Evolutionary conservation across 2,329 filamentous ascomycete genomes (phyloP), one percentile per base, ranked within the genome.

Genomic region (Pseudogymnoascus pannorum): DNA sequence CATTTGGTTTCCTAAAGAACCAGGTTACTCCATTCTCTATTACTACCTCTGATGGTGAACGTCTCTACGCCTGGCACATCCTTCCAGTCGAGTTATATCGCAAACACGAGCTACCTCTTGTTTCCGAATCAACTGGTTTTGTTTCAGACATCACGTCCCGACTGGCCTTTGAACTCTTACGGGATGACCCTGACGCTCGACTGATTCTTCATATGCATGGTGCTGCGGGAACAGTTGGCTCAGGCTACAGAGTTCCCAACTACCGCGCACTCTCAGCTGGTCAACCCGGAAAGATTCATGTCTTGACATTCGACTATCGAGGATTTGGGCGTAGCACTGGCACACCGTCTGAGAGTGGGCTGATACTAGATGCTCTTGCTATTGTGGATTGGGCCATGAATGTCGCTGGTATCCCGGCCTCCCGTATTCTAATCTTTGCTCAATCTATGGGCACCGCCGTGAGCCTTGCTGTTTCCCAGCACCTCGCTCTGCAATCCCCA

Each of bases 231-330:
- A 42, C 38, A n/a, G 38, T 42, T 22, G 38, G 38, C 14, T 42
- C 38, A 4, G 38, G 38, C 38, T 9, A 42, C 78, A 81, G 65
- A 68, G 72, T 38, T 81, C 75, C 78, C 4, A 84, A 78, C 67
- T 86, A 87, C 68, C 78, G 82, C 2, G 80, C 78, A 9, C 72
- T 85, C 40, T 80, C 75, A n/a, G 79, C 78, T 5, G 77, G 73
- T 0, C 73, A 77, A 1, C 78, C 82, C 0, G 67, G 73, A 18
- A 81, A 79, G 38, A 81, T 84, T 2, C 82, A 87, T 66, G 76
- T 81, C 36, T 67, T 87, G 7, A 77, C 81, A 1, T 78, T 87
- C 60, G 84, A 87, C 71, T 87, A 86, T 66, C 78, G 84, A 4
- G 84, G 85, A 1, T 87, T 82, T 65, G 84, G 85, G 1, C 70